A percentile compares a stretch with the other conserved stretches of the same genome.
Evolutionary conservation across 805 yeast genomes (phyloP).

Genomic region (Tetrapisispora fleetii): DNA sequence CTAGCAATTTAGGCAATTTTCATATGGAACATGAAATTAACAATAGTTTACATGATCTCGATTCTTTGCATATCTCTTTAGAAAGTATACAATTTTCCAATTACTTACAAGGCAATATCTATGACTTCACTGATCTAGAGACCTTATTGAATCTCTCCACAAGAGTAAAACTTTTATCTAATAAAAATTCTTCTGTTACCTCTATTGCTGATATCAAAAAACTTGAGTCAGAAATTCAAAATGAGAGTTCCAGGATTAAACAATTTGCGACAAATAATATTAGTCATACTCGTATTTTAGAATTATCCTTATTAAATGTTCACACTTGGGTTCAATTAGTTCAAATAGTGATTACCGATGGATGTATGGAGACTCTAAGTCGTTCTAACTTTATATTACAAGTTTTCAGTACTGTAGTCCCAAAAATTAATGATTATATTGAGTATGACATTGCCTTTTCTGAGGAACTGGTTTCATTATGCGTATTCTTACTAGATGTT

Average conservation of each 20-base stretch:
- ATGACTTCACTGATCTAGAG: conserved; percentile 36
- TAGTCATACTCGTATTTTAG: conserved; percentile 38
- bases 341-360: conserved; percentile 61
- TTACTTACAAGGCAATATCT: conserved; percentile 27
- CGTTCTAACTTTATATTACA: conserved; percentile 61
- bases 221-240: conserved; percentile 8
- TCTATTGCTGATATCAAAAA: conserved; percentile 1
- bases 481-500: conserved; percentile 58
- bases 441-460: conserved; percentile 57
- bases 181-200: not conserved
- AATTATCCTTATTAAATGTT: conserved; percentile 49
- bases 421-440: conserved; percentile 66
- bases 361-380: conserved; percentile 35
- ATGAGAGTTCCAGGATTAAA: conserved; percentile 1
- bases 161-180: conserved; percentile 4
- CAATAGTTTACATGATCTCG: conserved; percentile 20
- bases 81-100: conserved; percentile 32
- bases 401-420: conserved; percentile 64
- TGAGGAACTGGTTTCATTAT: conserved; percentile 65
- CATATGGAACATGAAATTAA: conserved; percentile 20
- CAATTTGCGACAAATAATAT: conserved; percentile 36
- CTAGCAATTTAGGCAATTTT: conserved; percentile 47
- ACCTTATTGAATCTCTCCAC: conserved; percentile 25
- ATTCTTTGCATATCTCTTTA: conserved; percentile 31
- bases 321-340: conserved; percentile 80